Evolutionary conservation across 1,284 basidiomycete species (phyloP).

Genomic region (Phylloboletellus chloephorus): DNA sequence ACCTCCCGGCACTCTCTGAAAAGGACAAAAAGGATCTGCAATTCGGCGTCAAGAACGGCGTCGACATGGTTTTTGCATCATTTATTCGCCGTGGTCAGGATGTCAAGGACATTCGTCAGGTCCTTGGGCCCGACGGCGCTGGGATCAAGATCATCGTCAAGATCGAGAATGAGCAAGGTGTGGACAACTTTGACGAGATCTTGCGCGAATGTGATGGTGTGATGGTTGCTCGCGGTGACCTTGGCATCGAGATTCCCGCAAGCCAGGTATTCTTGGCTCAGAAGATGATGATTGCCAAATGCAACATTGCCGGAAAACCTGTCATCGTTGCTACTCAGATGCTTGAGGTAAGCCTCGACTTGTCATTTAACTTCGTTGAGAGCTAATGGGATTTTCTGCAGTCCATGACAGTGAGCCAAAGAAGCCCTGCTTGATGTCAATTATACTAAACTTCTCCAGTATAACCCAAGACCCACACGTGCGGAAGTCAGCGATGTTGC

Average conservation of each 20-base stretch:
- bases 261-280: conserved; percentile 97
- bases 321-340: conserved; percentile 99
- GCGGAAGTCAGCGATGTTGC: conserved; percentile 97
- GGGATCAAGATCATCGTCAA: conserved; percentile 98
- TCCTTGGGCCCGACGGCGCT: conserved; percentile 88
- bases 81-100: conserved; percentile 94
- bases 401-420: conserved; percentile 82
- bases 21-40: conserved; percentile 95
- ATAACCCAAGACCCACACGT: conserved; percentile 95
- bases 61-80: conserved; percentile 98
- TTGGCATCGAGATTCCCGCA: conserved; percentile 97
- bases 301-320: conserved; percentile 94
- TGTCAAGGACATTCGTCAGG: conserved; percentile 85
- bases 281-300: conserved; percentile 99
- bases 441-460: conserved; percentile 43
- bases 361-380: background rate
- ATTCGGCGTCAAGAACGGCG: conserved; percentile 96
- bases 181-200: conserved; percentile 97
- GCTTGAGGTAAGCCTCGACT: conserved; percentile 72
- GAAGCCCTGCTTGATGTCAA: background rate
- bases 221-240: conserved; percentile 97
- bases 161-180: conserved; percentile 98
- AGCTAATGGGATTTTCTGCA: conserved; percentile 29
- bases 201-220: conserved; percentile 90
- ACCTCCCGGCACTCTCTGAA: conserved; percentile 94